Percentiles rank a stretch among this genome's conserved stretches.
These are phyloP conservation scores for Blastomyces gilchristii DNA, from an alignment of 2,329 filamentous ascomycete species.

Conservation along the genomic window DNA sequence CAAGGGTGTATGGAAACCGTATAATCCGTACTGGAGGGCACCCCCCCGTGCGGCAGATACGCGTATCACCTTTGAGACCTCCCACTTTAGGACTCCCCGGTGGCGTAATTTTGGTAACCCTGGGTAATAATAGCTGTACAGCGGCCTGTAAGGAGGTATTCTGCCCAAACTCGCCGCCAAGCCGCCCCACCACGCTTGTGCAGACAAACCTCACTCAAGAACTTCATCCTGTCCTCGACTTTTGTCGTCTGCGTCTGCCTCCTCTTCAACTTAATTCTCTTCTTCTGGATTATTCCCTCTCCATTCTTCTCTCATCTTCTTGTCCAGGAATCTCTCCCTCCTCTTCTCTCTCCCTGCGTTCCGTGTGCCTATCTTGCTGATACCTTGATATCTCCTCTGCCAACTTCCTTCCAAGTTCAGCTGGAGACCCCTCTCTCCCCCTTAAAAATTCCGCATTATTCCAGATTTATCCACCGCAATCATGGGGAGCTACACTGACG, in stretches of 20 bases:
- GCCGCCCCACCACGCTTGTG: neutral
- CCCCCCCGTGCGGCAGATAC: no score
- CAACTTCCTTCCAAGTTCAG: neutral
- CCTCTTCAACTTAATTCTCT: neutral
- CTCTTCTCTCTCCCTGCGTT: slow-evolving; percentile 15
- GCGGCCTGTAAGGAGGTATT: neutral
- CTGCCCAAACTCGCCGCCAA: neutral
- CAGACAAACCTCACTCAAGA: neutral
- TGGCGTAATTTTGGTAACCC: neutral
- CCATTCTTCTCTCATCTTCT: slow-evolving; percentile 16
- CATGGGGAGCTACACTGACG: slow-evolving; percentile 74
- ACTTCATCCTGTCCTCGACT: neutral
- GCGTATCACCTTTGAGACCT: no score
- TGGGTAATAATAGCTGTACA: neutral
- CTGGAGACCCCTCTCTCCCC: neutral
- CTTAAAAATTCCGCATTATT: neutral
- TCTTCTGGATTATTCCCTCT: slow-evolving; percentile 15
- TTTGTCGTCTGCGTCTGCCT: neutral
- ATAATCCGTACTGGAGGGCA: no score
- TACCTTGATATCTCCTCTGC: neutral
- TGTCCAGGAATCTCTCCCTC: slow-evolving; percentile 16
- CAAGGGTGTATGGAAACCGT: no score
- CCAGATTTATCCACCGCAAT: slow-evolving; percentile 30
- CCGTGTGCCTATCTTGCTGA: slow-evolving; percentile 13
- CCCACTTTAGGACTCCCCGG: neutral